A percentile compares a stretch with the other conserved stretches of the same genome.
These are phyloP conservation scores for Plasmodium fragile DNA, from an alignment of 169 alveolate species.

Conservation along the genomic window DNA sequence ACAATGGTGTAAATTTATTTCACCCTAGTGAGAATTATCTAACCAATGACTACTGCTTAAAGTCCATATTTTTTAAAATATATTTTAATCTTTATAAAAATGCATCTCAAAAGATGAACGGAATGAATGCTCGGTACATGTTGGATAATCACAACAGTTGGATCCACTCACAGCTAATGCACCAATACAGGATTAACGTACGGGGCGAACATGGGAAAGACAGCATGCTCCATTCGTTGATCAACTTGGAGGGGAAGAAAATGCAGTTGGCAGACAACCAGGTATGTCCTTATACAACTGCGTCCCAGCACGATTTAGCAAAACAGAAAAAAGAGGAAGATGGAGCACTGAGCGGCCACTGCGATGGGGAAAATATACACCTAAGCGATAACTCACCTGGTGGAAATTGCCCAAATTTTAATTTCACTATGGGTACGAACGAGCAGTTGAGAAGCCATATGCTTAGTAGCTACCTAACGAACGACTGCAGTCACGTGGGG, in stretches of 20 bases:
- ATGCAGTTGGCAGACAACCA: neutral
- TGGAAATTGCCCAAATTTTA: neutral
- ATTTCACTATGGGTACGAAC: neutral
- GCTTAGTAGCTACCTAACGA: neutral
- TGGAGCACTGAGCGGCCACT: neutral
- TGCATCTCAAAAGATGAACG: neutral
- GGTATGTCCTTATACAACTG: neutral
- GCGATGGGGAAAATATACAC: neutral
- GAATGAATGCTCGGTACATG: neutral
- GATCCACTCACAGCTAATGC: neutral
- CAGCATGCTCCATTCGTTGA: neutral
- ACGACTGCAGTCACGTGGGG: neutral
- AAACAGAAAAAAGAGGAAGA: neutral
- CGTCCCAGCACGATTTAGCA: neutral
- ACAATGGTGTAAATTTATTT: conserved; percentile 24
- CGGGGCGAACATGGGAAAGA: neutral
- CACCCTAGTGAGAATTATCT: conserved; percentile 12
- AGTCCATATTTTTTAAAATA: conserved; percentile 16
- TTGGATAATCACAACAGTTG: neutral
- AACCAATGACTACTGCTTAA: conserved; percentile 11
- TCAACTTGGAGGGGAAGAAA: neutral
- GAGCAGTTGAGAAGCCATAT: neutral
- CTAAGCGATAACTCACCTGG: neutral
- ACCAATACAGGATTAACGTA: neutral
- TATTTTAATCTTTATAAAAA: conserved; percentile 34